phyloP scores from a whole-genome alignment of 2,329 filamentous ascomycete genomes.

The Lachnellula willkommii region DNA sequence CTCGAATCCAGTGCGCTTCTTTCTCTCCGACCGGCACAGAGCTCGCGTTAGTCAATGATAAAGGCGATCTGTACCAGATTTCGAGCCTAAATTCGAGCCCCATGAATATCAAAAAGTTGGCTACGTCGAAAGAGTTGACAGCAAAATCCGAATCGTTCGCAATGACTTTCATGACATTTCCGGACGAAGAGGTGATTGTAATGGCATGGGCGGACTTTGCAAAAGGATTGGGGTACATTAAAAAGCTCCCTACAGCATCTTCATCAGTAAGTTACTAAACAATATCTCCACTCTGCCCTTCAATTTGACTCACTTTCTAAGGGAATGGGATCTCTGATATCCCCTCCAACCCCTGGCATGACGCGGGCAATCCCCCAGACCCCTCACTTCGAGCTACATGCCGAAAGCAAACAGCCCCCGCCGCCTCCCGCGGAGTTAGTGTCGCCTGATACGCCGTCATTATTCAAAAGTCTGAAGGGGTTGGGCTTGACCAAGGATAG shows the following conservation, averaged over 20 bases:
- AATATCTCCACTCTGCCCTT: background rate
- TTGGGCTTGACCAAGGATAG: background rate
- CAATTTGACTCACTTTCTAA: background rate
- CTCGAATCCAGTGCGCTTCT: slow-evolving; percentile 35
- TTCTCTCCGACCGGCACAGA: slow-evolving; percentile 37
- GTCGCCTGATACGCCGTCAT: background rate
- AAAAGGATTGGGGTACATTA: slow-evolving; percentile 32
- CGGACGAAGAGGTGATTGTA: slow-evolving; percentile 36
- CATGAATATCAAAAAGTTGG: slow-evolving; percentile 34
- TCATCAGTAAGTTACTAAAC: slow-evolving; percentile 1
- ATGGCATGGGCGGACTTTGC: slow-evolving; percentile 37
- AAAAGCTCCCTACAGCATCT: slow-evolving; percentile 19
- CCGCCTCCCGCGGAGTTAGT: slow-evolving; percentile 2
- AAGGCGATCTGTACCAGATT: slow-evolving; percentile 36
- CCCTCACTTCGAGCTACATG: slow-evolving; percentile 5
- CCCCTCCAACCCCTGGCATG: background rate
- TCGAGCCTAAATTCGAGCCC: slow-evolving; percentile 36
- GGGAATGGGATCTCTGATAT: background rate
- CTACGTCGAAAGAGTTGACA: slow-evolving; percentile 35
- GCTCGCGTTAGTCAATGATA: slow-evolving; percentile 39
- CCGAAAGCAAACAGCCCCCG: slow-evolving; percentile 3
- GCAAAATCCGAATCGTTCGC: slow-evolving; percentile 35
- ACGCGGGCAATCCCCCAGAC: slow-evolving; percentile 1
- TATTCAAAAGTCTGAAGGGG: background rate
- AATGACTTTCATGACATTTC: slow-evolving; percentile 35